phyloP scores from a whole-genome alignment of 2,329 filamentous ascomycete genomes.

The Verruconis gallopava region DNA sequence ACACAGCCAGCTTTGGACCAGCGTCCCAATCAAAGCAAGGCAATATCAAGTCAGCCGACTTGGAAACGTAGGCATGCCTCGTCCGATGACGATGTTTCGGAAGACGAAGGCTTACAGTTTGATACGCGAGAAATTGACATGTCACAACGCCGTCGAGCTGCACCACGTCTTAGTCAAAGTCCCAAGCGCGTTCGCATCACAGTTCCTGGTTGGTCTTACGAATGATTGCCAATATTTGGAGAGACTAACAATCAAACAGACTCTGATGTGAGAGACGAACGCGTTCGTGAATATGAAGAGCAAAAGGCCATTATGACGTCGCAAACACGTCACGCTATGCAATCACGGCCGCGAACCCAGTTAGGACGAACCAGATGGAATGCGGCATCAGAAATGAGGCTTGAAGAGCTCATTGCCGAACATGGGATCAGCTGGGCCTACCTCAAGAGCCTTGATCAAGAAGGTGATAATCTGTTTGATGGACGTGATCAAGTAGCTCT shows the following conservation, averaged over 20 bases:
- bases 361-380: slow-evolving; percentile 17
- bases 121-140: slow-evolving; percentile 23
- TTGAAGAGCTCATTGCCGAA: slow-evolving; percentile 29
- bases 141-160: slow-evolving; percentile 24
- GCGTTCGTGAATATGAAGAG: background rate
- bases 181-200: slow-evolving; percentile 9
- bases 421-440: slow-evolving; percentile 34
- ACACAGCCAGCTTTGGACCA: slow-evolving; percentile 15
- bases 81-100: slow-evolving; percentile 15
- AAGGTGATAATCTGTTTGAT: slow-evolving; percentile 16
- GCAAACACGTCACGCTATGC: background rate
- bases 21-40: too few relatives aligned
- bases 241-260: too few relatives aligned
- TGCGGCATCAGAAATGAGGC: background rate
- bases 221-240: too few relatives aligned
- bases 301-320: background rate
- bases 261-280: background rate
- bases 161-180: slow-evolving; percentile 14
- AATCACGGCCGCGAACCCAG: background rate
- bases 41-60: too few relatives aligned
- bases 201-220: too few relatives aligned
- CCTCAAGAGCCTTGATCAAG: slow-evolving; percentile 26
- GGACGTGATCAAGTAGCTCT: slow-evolving; percentile 39
- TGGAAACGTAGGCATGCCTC: too few relatives aligned
- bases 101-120: slow-evolving; percentile 33